These are phyloP conservation scores for Boletus coccyginus DNA, from an alignment of 768 basidiomycete genomes.

Conservation along the genomic window DNA sequence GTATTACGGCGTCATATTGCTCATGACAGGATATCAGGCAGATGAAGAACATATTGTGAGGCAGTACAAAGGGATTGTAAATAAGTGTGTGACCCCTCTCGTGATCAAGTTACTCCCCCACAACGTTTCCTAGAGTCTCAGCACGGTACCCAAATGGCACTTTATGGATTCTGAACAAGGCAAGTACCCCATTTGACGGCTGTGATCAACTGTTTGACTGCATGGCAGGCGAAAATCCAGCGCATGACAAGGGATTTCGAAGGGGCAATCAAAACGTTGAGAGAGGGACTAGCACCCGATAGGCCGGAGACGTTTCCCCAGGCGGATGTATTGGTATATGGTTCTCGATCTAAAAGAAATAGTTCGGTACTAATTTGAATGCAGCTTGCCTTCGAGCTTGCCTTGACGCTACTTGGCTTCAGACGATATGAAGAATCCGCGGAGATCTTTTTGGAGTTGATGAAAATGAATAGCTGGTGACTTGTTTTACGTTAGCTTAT, in stretches of 20 bases:
- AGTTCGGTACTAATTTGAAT: neutral
- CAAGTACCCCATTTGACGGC: constrained; percentile 17
- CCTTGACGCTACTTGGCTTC: constrained; percentile 69
- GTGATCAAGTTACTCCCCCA: neutral
- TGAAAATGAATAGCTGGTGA: constrained; percentile 68
- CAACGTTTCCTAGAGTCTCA: constrained; percentile 41
- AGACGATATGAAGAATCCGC: constrained; percentile 66
- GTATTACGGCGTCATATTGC: constrained; percentile 69
- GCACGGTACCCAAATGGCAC: constrained; percentile 62
- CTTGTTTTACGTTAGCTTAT: constrained; percentile 13
- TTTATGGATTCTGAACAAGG: constrained; percentile 72
- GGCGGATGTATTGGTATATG: constrained; percentile 63
- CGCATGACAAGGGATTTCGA: constrained; percentile 68
- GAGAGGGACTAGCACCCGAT: constrained; percentile 54
- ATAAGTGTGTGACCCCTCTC: constrained; percentile 43
- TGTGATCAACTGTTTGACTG: neutral
- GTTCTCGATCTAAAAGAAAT: neutral
- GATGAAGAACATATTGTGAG: constrained; percentile 62
- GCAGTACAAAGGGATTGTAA: constrained; percentile 63
- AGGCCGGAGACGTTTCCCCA: constrained; percentile 57
- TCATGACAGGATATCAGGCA: constrained; percentile 73
- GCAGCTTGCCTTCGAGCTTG: constrained; percentile 73
- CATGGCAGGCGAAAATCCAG: constrained; percentile 61
- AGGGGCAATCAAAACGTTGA: constrained; percentile 63
- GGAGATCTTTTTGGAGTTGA: constrained; percentile 60